Evolutionary conservation across 257 asterid genomes (phyloP), one percentile per base, ranked within the genome.

Genomic region (Euphrasia confusa): DNA sequence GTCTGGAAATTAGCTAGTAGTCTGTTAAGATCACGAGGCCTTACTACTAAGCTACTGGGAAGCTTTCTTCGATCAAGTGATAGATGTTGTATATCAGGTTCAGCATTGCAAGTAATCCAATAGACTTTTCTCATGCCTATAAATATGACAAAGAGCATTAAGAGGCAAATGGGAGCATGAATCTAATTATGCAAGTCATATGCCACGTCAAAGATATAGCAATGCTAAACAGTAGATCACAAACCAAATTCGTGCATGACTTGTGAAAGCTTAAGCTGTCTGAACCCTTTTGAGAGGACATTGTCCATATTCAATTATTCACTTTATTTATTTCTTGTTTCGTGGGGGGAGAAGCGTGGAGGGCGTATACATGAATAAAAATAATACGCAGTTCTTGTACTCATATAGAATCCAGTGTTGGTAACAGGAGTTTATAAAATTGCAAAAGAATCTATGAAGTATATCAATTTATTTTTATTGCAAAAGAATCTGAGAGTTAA

Each of bases 21-120:
- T 65, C 88, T 81, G 78, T 77, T 88, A 54, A 92, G 87, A 78
- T 92, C 95, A 65, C 98, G 90, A 53, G 98, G 96, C 73, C 87
- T 80, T 64, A 80, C 95, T 52, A 84, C 87, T 71, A 92, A 76
- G 78, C 75, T 86, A 89, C 95, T 88, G 57, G 98, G 98, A 70
- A 92, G 93, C 78, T 73, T 83, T 71, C 81, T 74, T 68, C 93
- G 75, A 68, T 92, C 98, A 69, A 88, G 92, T 63, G 98, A 88
- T 66, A 89, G 83, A 48, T 84, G 95, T 66, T 88, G 97, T 66
- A 84, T 72, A 64, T 84, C 97, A 69, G 97, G 95, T 65, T 89
- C 96, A 71, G 81, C 80, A 65, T 88, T 89, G 85, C 98, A 92
- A 52, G 85, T 78, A 70, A 84, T 80, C 95, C 95, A 86, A 72